phyloP scores from a whole-genome alignment of 2,329 filamentous ascomycete genomes.

The Trichoderma sp. region DNA sequence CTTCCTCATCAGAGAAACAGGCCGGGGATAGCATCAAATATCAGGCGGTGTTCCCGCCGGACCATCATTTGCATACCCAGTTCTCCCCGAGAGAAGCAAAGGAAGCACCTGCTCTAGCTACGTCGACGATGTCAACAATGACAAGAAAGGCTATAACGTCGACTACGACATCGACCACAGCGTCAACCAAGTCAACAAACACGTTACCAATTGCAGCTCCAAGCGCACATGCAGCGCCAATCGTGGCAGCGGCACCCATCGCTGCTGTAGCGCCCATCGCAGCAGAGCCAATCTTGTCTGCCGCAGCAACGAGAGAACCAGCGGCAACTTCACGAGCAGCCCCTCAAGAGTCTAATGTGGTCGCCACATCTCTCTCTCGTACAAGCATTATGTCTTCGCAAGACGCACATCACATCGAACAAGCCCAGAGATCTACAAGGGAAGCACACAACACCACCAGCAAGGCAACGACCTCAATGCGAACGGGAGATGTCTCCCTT shows the following conservation, averaged over 20 bases:
- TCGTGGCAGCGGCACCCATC: neutral
- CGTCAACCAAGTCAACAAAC: neutral
- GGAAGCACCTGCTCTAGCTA: neutral
- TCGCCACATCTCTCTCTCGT: neutral
- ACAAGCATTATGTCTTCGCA: neutral
- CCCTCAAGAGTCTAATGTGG: neutral
- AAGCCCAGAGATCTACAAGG: neutral
- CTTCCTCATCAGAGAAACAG: conserved; percentile 50
- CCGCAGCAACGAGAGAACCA: conserved; percentile 59
- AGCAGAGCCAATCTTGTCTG: conserved; percentile 46
- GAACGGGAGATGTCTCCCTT: neutral
- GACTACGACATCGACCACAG: neutral
- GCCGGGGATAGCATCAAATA: conserved; percentile 46
- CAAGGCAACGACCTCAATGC: neutral
- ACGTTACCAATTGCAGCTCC: neutral
- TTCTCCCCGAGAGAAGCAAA: conserved; percentile 30
- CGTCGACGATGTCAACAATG: neutral
- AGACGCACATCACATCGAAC: neutral
- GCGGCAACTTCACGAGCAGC: conserved; percentile 58
- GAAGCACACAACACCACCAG: neutral
- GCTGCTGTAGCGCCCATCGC: neutral
- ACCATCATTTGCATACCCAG: conserved; percentile 45
- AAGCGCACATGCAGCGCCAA: neutral
- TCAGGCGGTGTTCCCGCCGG: conserved; percentile 57
- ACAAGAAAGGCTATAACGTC: neutral